These are phyloP conservation scores for Fimicolochytrium jonesii DNA, from an alignment of 192 early-diverging fungal genomes.

Conservation along the genomic window DNA sequence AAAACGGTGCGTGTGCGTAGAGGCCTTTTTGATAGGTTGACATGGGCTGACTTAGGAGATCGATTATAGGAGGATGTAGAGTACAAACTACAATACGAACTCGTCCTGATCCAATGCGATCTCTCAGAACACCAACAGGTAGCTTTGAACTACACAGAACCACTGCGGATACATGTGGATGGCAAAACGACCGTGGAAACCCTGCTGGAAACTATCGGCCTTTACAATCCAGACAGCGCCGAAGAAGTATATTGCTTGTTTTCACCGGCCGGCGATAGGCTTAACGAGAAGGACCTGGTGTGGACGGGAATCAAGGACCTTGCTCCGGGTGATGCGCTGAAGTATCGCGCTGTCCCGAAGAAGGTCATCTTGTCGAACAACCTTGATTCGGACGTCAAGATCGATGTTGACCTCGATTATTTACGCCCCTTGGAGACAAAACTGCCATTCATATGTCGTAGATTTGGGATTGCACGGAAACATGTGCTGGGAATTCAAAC, in stretches of 20 bases:
- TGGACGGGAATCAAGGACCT: slow-evolving; percentile 23
- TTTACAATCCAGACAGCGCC: not conserved
- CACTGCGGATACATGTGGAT: slow-evolving; percentile 15
- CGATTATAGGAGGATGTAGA: slow-evolving; percentile 11
- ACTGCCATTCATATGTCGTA: slow-evolving; percentile 20
- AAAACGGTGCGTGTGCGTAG: not conserved
- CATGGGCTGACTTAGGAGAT: no score
- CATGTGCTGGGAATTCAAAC: slow-evolving; percentile 3
- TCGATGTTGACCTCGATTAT: slow-evolving; percentile 25
- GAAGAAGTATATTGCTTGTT: slow-evolving; percentile 11
- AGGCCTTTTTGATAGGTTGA: not conserved
- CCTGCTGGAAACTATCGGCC: slow-evolving; percentile 9
- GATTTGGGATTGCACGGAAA: slow-evolving; percentile 6
- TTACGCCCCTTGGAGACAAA: not conserved
- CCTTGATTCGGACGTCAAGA: slow-evolving; percentile 5
- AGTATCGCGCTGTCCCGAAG: slow-evolving; percentile 12
- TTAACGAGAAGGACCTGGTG: slow-evolving; percentile 23
- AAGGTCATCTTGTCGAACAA: not conserved
- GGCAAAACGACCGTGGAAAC: slow-evolving; percentile 19
- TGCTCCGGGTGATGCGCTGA: slow-evolving; percentile 7
- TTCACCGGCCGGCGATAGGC: slow-evolving; percentile 20
- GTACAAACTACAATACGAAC: slow-evolving; percentile 20
- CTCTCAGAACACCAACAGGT: not conserved
- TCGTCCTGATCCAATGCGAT: not conserved
- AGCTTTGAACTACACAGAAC: not conserved